Conservation (phyloP, 1,284 basidiomycete genomes). For the Mycosarcoma mackinlayi region DNA sequence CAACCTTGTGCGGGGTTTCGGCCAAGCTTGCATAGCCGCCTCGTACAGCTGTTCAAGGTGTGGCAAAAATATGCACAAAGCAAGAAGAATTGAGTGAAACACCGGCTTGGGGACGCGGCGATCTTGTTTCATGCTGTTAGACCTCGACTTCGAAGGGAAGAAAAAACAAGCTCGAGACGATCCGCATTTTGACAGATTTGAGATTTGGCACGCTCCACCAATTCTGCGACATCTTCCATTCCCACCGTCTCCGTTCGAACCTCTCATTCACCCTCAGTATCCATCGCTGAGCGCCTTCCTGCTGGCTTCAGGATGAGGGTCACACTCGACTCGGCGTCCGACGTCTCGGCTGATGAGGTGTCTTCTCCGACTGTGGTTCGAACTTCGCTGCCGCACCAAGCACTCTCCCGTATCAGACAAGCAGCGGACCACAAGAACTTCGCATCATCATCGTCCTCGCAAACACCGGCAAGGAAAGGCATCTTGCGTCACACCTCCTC, state of each 20-base stretch:
- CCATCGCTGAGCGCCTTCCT: neutral
- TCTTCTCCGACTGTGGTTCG: constrained; percentile 20
- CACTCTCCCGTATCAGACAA: neutral
- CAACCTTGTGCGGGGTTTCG: constrained; percentile 1
- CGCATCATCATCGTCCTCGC: constrained; percentile 22
- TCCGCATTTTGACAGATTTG: constrained; percentile 1
- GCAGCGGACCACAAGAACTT: constrained; percentile 21
- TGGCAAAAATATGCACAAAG: constrained; percentile 3
- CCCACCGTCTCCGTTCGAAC: neutral
- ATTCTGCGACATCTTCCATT: neutral
- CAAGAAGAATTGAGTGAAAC: neutral
- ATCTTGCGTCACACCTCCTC: constrained; percentile 40
- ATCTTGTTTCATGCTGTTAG: neutral
- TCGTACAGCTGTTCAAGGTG: constrained; percentile 4
- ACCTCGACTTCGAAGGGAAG: neutral
- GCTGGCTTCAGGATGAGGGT: constrained; percentile 20
- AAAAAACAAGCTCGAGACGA: neutral
- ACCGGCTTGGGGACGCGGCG: neutral
- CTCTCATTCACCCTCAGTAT: neutral
- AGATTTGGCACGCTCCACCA: neutral
- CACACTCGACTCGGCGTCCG: constrained; percentile 38
- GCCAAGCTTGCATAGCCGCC: constrained; percentile 8
- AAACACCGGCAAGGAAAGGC: constrained; percentile 25
- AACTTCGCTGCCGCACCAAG: constrained; percentile 27
- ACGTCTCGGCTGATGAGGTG: constrained; percentile 33